Percentiles rank a stretch among this genome's conserved stretches.
phyloP scores from a whole-genome alignment of 495 filamentous ascomycete species.

The Neurospora sublineolata region DNA sequence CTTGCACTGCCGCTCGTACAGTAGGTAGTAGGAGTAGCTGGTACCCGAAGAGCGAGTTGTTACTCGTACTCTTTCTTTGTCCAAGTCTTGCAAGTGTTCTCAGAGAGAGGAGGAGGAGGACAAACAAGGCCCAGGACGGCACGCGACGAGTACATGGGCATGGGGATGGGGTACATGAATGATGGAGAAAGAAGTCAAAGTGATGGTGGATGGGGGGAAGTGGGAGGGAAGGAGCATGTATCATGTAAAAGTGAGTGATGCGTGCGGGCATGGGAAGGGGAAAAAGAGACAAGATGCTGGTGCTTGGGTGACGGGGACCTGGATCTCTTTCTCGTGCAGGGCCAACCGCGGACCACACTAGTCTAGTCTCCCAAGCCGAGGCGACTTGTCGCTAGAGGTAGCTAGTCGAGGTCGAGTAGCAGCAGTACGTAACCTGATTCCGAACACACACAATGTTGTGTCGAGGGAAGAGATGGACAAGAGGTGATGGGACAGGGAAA shows the following conservation, averaged over 20 bases:
- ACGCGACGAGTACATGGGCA: constrained; percentile 18
- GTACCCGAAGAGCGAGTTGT: background rate
- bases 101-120: background rate
- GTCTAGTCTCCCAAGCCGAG: background rate
- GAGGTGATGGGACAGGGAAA: background rate
- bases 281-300: background rate
- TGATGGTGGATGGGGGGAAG: background rate
- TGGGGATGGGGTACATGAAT: constrained; percentile 20
- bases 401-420: background rate
- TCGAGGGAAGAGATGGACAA: background rate
- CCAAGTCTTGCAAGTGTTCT: background rate
- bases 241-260: constrained; percentile 1
- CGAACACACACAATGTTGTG: background rate
- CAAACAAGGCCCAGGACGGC: constrained; percentile 9
- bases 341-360: background rate
- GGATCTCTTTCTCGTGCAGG: background rate
- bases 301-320: background rate
- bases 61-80: background rate
- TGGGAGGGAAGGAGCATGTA: constrained; percentile 2
- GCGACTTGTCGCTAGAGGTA: background rate
- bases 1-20: background rate
- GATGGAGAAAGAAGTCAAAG: background rate
- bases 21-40: background rate
- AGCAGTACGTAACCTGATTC: background rate
- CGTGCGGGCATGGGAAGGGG: constrained; percentile 1